These are phyloP conservation scores for Chaetomiaceae sp. DNA, from an alignment of 2,329 filamentous ascomycete species.

Conservation along the genomic window DNA sequence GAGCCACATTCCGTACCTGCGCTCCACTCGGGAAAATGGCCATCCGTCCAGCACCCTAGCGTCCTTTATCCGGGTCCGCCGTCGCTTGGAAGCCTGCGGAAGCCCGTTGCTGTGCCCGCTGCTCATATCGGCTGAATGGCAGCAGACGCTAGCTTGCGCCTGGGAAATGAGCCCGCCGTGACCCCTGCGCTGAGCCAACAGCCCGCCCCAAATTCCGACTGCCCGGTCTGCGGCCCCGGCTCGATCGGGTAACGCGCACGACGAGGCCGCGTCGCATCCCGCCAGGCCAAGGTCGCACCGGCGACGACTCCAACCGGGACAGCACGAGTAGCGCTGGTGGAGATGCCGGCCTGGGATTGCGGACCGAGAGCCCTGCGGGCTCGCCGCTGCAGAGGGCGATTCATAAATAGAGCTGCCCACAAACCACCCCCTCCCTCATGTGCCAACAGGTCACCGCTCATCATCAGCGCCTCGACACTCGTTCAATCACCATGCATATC, in stretches of 20 bases:
- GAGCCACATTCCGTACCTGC: too few relatives aligned
- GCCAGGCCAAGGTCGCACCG: slow-evolving; percentile 5
- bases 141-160: slow-evolving; percentile 2
- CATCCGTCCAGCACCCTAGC: too few relatives aligned
- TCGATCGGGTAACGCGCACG: slow-evolving; percentile 5
- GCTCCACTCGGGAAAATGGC: too few relatives aligned
- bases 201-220: neutral
- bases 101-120: neutral
- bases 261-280: slow-evolving; percentile 1
- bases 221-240: slow-evolving; percentile 10
- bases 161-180: slow-evolving; percentile 16
- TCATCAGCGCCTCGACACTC: neutral
- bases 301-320: neutral
- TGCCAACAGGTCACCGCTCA: neutral
- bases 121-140: slow-evolving; percentile 15
- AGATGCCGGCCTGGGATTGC: slow-evolving; percentile 3
- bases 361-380: neutral
- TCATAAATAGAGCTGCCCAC: slow-evolving; percentile 4
- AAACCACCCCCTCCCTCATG: neutral
- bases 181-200: neutral
- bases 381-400: neutral
- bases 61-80: slow-evolving; percentile 3
- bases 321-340: neutral
- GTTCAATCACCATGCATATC: slow-evolving; percentile 19
- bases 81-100: neutral